Evolutionary conservation across 768 basidiomycete species (phyloP), one percentile per base, ranked within the genome.

Genomic region (Agrocybe pediades): DNA sequence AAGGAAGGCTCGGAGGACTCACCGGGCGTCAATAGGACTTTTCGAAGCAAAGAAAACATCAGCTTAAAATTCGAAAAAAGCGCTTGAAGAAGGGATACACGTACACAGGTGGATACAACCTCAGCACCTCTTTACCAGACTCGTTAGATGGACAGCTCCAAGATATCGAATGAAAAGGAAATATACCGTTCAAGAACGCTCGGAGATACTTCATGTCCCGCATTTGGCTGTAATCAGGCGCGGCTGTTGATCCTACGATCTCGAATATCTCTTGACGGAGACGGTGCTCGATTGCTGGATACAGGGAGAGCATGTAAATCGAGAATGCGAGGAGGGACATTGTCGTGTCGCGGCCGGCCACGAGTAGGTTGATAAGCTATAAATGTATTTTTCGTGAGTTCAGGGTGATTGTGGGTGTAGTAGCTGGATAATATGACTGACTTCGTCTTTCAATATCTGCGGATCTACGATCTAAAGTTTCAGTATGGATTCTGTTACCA

Each of bases 311-410:
- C 63, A 74, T 70, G 60, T 79, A 79, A 3, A 74, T 57, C 13
- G 70, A 66, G 53, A 76, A 78, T 0, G 77, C 74, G 9, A 79
- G 61, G 0, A 71, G 65, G 8, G 68, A 65, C 9, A 75, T 71
- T 8, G 77, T 79, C 73, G 84, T 86, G 53, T 86, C 85, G 23
- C 82, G 72, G 8, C 80, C 82, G 20, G 83, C 83, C 20, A 85
- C 71, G 15, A 82, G 65, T 39, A 85, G 79, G 56, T 84, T 84
- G n/a, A 83, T 60, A 2, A 68, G 60, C 61, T 62, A n/a, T 13
- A 49, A 46, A 36, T 36, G 46, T 36, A 30, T 30, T 15, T 15
- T 30, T 7, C 29, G 29, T 15, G 15, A 7, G 29, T 7, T 30
- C 29, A 7, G 29, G 15, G 15, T 30, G 29, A 15, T 30, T n/a